These are phyloP conservation scores for Termitomyces eurrhizus DNA, from an alignment of 768 basidiomycete species.

Conservation along the genomic window DNA sequence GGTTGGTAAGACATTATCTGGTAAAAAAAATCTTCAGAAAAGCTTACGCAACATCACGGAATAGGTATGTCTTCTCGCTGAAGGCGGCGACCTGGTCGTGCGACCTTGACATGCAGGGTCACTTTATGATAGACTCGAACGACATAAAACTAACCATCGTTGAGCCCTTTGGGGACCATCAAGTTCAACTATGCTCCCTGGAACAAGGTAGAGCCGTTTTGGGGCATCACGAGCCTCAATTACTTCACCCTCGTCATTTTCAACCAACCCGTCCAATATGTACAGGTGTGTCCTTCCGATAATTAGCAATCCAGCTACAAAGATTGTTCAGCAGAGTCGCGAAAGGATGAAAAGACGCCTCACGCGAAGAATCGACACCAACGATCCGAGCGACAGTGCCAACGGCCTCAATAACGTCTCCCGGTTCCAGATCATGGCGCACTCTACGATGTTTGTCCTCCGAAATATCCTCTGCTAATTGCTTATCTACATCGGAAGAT, in stretches of 20 bases:
- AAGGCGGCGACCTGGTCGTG: constrained; percentile 75
- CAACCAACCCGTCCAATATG: constrained; percentile 86
- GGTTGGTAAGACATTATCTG: constrained; percentile 1
- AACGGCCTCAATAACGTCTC: constrained; percentile 85
- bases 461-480: constrained; percentile 70
- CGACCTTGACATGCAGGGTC: constrained; percentile 43
- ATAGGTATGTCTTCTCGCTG: constrained; percentile 81
- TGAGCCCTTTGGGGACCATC: constrained; percentile 78
- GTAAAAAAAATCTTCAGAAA: neutral
- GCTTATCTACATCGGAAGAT: constrained; percentile 36
- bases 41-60: constrained; percentile 86
- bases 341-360: constrained; percentile 23
- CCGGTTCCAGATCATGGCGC: constrained; percentile 81
- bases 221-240: constrained; percentile 88
- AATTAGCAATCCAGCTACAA: constrained; percentile 79
- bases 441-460: constrained; percentile 90
- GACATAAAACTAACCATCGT: constrained; percentile 56
- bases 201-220: constrained; percentile 73
- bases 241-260: constrained; percentile 83
- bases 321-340: neutral
- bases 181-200: constrained; percentile 79
- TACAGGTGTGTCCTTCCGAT: constrained; percentile 84
- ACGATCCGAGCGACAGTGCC: constrained; percentile 83
- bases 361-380: constrained; percentile 91
- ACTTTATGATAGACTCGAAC: neutral